Base-by-base conservation (phyloP, 2,329 filamentous ascomycete genomes). In the Penicillium sp. region DNA sequence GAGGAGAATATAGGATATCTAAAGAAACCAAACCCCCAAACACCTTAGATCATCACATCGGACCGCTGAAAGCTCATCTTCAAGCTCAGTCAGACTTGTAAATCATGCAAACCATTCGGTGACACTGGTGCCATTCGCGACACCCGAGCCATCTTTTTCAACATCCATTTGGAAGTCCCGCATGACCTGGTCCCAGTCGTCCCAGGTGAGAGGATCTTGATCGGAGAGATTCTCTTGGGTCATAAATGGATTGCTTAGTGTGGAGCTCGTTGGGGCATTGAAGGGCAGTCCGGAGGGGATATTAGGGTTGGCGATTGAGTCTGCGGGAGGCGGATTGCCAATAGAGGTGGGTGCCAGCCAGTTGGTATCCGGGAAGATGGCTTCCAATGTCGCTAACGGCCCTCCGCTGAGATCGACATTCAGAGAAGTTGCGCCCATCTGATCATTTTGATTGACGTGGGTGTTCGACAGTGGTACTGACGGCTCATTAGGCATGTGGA, bases 111-210 rank as follows among this genome's bases (percentile, higher is more conserved):
- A 49, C 60, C 60, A 65, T 33, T 57, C 54, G 2, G 57, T 51
- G 9, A 60, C 43, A 37, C 60, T 53, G 13, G 36, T 41, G 36
- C 53, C 43, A 45, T 51, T 35, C 38, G 40, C 33, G 21, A 47
- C 10, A 3, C 36, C 17, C 5, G 47, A 29, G 27, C 56, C 47
- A 1, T 56, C 52, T 21, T 58, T 56, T 20, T 61, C 57, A 25
- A 66, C 43, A 32, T 65, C 64, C 47, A 56, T 50, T 31, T 67
- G 63, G 37, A 66, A 67, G 26, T 67, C 64, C 10, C 62, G 62
- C 57, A 66, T 59, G n/a, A 66, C 62, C 33, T 61, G 54, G 34
- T 65, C 62, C 57, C 64, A 65, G 17, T 64, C 60, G 23, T 60
- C 57, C 61, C 63, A 65, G 28, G 51, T 57, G 19, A 61, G 43